Percentiles rank a stretch among this genome's conserved stretches.
These are phyloP conservation scores for Cyberlindnera euphorbiae DNA, from an alignment of 805 yeast genomes.

Conservation along the genomic window DNA sequence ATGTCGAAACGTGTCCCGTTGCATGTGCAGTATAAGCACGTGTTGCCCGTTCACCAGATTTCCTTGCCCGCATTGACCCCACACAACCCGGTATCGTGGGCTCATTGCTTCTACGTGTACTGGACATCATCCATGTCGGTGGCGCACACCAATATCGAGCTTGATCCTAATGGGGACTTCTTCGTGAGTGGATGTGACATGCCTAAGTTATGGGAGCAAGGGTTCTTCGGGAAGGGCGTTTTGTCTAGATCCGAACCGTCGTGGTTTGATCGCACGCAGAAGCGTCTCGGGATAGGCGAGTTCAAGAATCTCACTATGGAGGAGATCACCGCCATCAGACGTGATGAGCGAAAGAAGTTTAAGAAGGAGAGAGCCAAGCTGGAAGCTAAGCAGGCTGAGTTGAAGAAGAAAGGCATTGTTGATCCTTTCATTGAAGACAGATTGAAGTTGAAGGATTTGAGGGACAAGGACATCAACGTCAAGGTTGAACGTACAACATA, in stretches of 20 bases:
- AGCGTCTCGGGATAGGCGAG: constrained; percentile 46
- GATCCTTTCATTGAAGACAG: constrained; percentile 32
- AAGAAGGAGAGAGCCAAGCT: constrained; percentile 61
- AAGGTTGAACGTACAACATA: constrained; percentile 20
- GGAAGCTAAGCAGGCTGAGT: constrained; percentile 44
- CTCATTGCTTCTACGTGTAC: constrained; percentile 38
- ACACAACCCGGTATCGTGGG: constrained; percentile 68
- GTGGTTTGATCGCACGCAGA: constrained; percentile 66
- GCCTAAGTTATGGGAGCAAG: constrained; percentile 67
- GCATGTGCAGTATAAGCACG: constrained; percentile 37
- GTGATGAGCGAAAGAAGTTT: constrained; percentile 68
- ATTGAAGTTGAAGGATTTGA: constrained; percentile 26
- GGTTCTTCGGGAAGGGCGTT: constrained; percentile 92
- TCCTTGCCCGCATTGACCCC: constrained; percentile 49
- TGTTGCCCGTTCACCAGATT: constrained; percentile 53
- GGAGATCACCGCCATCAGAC: constrained; percentile 68
- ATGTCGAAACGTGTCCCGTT: constrained; percentile 32
- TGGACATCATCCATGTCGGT: constrained; percentile 19
- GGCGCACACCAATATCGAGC: constrained; percentile 19
- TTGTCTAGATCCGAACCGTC: constrained; percentile 90
- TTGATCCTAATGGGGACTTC: constrained; percentile 30
- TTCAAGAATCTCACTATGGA: constrained; percentile 47
- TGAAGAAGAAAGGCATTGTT: constrained; percentile 33
- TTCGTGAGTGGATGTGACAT: constrained; percentile 42
- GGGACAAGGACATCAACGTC: constrained; percentile 27